Evolutionary conservation across 306 rosid genomes (phyloP), one percentile per base, ranked within the genome.

Genomic region (Elaeagnus macrophylla): DNA sequence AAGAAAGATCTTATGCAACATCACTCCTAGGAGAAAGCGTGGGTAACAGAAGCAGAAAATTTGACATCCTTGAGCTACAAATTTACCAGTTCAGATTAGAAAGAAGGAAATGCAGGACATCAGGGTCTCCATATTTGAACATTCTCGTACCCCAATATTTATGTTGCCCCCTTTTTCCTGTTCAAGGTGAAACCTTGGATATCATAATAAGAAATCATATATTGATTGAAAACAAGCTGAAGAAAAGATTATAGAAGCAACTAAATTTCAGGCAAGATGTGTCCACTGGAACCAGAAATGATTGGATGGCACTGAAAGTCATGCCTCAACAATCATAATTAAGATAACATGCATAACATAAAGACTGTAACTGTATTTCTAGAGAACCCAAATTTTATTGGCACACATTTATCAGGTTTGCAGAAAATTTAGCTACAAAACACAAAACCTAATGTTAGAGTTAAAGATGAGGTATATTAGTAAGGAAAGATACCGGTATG

Each of bases 71-170:
- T 51, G 53, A 42, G 60, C 43, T 65, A 59, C 56, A 68, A 64
- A 69, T 57, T 59, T 83, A 86, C 97, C 96, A 91, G 76, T 73
- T 83, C 75, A 91, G 70, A 79, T 91, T 91, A 48, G 97, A 91
- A 71, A 91, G 81, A 71, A 91, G 96, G 72, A 83, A 86, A 78
- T 91, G 94, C 66, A 91, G 66, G 63, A 86, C 95, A 71, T 81
- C 96, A 48, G 43, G 89, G 53, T 91, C 96, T 0, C 86, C 91
- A 46, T 84, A 91, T 73, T 81, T 86, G 80, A 91, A 86, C 96
- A 86, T 91, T 71, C 83, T 74, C 48, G 97, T 91, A 56, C 97
- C 94, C 97, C 96, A 91, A 70, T 76, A 75, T 46, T 91, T 91
- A 79, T 91, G 97, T 35, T 84, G 83, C 48, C 97, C 95, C 56